Conservation (phyloP, 2,329 filamentous ascomycete genomes). For the Aspergillus novofumigatus region DNA sequence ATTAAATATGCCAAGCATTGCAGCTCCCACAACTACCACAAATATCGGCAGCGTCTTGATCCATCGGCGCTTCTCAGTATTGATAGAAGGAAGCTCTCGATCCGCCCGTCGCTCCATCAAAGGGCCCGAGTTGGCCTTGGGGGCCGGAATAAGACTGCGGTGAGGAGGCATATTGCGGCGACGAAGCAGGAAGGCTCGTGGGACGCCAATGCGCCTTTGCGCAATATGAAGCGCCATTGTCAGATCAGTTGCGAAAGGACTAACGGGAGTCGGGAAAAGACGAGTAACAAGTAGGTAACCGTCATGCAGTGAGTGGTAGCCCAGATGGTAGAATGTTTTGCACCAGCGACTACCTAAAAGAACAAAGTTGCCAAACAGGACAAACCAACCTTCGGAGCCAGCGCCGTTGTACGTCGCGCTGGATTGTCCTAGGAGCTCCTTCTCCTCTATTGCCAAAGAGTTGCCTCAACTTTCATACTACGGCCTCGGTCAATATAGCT, state of each 20-base stretch:
- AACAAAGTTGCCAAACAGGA: conserved; percentile 23
- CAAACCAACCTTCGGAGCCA: conserved; percentile 15
- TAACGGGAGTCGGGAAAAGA: conserved; percentile 2
- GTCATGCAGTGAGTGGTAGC: not conserved
- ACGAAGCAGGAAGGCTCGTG: conserved; percentile 9
- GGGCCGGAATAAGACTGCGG: conserved; percentile 49
- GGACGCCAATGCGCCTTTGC: conserved; percentile 16
- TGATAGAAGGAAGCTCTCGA: conserved; percentile 48
- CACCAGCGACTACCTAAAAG: conserved; percentile 11
- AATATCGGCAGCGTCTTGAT: conserved; percentile 76
- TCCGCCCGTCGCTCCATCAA: conserved; percentile 51
- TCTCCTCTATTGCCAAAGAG: not conserved
- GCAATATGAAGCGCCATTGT: conserved; percentile 16
- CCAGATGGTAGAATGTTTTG: not conserved
- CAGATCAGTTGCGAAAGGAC: not conserved
- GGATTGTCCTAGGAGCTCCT: not conserved
- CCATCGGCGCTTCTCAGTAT: conserved; percentile 55
- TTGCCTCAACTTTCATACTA: not conserved
- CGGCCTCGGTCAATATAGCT: not conserved
- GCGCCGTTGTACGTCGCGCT: not conserved
- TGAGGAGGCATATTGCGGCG: conserved; percentile 18
- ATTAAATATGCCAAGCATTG: conserved; percentile 91
- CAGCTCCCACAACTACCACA: conserved; percentile 63
- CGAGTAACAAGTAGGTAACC: conserved; percentile 1
- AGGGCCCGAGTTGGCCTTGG: conserved; percentile 48